Conservation (phyloP, 2,329 filamentous ascomycete species). For the Aspergillus oerlinghausenensis region DNA sequence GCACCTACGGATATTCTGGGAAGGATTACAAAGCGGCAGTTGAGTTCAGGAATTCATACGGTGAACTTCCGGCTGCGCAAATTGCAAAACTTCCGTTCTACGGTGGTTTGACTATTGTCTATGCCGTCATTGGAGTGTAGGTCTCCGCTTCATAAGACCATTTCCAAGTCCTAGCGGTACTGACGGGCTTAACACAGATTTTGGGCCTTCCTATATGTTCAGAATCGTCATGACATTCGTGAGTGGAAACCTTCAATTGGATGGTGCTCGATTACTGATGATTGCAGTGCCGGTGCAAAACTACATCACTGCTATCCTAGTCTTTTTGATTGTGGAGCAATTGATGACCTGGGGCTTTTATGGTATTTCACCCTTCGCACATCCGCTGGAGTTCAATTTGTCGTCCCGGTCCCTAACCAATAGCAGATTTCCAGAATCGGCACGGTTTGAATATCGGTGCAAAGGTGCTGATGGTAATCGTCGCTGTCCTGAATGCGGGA, state of each 20-base stretch:
- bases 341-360: conserved; percentile 99
- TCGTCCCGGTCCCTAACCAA: conserved; percentile 29
- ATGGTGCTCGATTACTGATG: conserved; percentile 28
- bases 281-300: conserved; percentile 83
- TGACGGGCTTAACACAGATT: conserved; percentile 49
- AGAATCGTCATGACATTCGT: conserved; percentile 88
- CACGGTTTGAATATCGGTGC: conserved; percentile 78
- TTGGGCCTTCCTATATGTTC: conserved; percentile 94
- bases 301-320: conserved; percentile 94
- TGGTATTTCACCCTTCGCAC: conserved; percentile 47
- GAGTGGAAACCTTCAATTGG: conserved; percentile 27
- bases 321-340: conserved; percentile 94
- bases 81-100: conserved; percentile 98
- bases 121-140: conserved; percentile 74
- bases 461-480: conserved; percentile 81
- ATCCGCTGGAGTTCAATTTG: neutral
- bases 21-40: conserved; percentile 73
- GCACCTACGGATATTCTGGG: conserved; percentile 66
- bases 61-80: conserved; percentile 89
- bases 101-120: conserved; percentile 87
- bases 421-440: conserved; percentile 79
- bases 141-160: conserved; percentile 21
- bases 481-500: conserved; percentile 88
- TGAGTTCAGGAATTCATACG: conserved; percentile 93
- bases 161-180: conserved; percentile 3